These are phyloP conservation scores for Carpinus viminea DNA, from an alignment of 306 rosid species.

Conservation along the genomic window DNA sequence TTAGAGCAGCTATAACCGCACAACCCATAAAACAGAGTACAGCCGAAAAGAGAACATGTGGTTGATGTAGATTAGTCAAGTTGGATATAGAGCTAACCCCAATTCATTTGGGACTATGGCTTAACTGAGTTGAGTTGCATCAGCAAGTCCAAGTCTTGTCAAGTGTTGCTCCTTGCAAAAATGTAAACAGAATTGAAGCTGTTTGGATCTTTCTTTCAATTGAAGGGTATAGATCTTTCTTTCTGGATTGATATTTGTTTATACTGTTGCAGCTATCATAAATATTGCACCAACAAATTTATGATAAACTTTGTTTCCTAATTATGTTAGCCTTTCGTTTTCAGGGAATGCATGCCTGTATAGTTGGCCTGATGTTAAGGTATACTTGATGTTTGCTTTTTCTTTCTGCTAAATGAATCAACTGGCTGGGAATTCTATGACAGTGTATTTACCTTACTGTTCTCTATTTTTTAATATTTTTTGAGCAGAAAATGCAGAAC, in stretches of 20 bases:
- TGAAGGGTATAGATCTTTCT: neutral
- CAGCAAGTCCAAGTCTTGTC: slow-evolving; percentile 10
- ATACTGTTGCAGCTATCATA: neutral
- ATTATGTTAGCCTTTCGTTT: slow-evolving; percentile 34
- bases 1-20: too few species aligned
- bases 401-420: slow-evolving; percentile 15
- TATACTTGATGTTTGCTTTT: slow-evolving; percentile 28
- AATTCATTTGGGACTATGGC: neutral
- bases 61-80: neutral
- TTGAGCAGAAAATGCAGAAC: slow-evolving; percentile 55
- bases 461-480: slow-evolving; percentile 8
- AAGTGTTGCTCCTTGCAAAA: slow-evolving; percentile 4
- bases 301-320: neutral
- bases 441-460: slow-evolving; percentile 1
- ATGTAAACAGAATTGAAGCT: neutral
- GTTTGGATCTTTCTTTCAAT: neutral
- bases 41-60: neutral
- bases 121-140: neutral
- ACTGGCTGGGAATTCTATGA: slow-evolving; percentile 13
- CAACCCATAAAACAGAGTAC: too few species aligned
- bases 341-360: slow-evolving; percentile 91
- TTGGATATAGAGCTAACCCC: neutral
- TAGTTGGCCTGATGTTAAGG: slow-evolving; percentile 65
- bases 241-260: neutral
- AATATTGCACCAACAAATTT: neutral